Base-by-base conservation (phyloP, 768 basidiomycete species). In the Tephrocybe sp. region DNA sequence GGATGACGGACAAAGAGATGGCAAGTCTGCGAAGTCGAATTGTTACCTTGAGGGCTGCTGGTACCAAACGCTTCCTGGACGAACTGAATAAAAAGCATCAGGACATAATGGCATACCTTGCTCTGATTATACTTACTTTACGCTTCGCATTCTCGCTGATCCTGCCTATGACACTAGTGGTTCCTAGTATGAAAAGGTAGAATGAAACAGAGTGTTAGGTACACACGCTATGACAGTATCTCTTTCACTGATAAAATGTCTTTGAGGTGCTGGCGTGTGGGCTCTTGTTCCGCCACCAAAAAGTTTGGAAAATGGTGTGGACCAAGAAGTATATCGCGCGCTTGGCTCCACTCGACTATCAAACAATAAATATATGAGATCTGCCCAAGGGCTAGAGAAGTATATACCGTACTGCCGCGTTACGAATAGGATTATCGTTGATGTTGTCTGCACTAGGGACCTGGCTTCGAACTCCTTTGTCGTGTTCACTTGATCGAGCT, bases 21-120 rank as follows among this genome's bases (percentile, higher is more conserved):
- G 19, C 44, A 41, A 13, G 49, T 26, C 7, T 26, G 26, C 7
- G 26, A 20, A 31, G 30, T 39, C 9, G 45, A 52, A 45, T 20
- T 42, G 13, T 7, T 36, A n/a, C 36, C 39, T 26, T 52, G 32
- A 41, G 39, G 32, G 6, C 33, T 12, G n/a, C 17, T 14, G 19
- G 39, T 34, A 22, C 48, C 45, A n/a, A 50, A 34, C 11, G 23
- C 49, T 32, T 46, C 44, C 5, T 34, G 33, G 13, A 50, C 39
- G 33, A 57, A 57, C 55, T 57, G 13, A 6, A 10, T 7, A 26
- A 26, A 26, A 7, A 7, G 26, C 3, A 7, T 26, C 26, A 26
- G 26, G 26, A 4, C 3, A 26, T 7, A 26, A 26, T 26, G 26
- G 26, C 7, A 26, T 26, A 26, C 7, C 26, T 26, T 26, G 26